Percentiles rank a stretch among this genome's conserved stretches.
phyloP scores from a whole-genome alignment of 75 land plant species.

The Selaginella moellendorffii region DNA sequence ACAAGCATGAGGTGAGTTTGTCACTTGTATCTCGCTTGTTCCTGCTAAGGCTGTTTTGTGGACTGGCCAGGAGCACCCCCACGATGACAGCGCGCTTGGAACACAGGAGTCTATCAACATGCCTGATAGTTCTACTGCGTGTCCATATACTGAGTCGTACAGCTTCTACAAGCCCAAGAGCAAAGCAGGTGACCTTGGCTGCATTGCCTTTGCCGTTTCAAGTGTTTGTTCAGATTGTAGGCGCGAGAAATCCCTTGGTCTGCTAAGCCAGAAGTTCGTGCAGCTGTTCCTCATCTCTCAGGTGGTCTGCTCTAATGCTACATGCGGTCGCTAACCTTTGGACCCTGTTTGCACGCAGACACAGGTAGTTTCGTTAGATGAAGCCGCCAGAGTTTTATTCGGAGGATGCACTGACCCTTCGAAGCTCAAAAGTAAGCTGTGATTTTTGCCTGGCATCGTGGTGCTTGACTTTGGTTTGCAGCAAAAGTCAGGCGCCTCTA shows the following conservation, averaged over 20 bases:
- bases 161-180: constrained; percentile 8
- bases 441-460: neutral
- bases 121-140: neutral
- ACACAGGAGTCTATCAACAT: neutral
- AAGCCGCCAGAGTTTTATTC: constrained; percentile 65
- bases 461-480: constrained; percentile 21
- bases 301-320: constrained; percentile 20
- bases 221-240: constrained; percentile 36
- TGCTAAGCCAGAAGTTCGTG: constrained; percentile 86
- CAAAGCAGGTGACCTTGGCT: constrained; percentile 16
- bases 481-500: constrained; percentile 85
- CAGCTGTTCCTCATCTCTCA: constrained; percentile 68
- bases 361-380: constrained; percentile 66
- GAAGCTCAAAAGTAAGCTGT: constrained; percentile 53
- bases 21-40: too few species aligned
- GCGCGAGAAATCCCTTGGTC: constrained; percentile 83
- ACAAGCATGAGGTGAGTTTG: neutral
- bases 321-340: too few species aligned
- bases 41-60: too few species aligned
- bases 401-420: constrained; percentile 46
- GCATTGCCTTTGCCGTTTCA: neutral
- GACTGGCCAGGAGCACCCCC: neutral
- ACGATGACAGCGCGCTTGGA: neutral
- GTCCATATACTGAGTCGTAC: neutral
- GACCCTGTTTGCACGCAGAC: constrained; percentile 29